Evolutionary conservation across 306 rosid genomes (phyloP).

Genomic region (Comarum palustre): DNA sequence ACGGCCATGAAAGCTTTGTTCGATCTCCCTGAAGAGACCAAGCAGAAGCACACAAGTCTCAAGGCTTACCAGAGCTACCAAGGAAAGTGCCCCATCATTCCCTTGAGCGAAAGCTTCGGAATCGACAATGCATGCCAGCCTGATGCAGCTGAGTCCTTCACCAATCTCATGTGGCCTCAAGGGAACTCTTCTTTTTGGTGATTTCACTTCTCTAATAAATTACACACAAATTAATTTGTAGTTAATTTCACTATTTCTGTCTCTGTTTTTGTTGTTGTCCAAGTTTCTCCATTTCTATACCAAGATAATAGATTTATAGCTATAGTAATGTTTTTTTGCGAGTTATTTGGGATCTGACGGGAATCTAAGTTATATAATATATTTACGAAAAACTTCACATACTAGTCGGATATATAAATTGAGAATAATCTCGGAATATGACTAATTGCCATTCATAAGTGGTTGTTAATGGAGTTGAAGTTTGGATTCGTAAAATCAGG

Average conservation of each 20-base stretch:
- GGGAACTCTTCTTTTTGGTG: constrained; percentile 48
- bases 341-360: background rate
- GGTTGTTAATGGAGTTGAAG: too few species aligned
- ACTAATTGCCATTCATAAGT: too few species aligned
- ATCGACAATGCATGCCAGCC: constrained; percentile 27
- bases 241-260: background rate
- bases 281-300: background rate
- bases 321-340: background rate
- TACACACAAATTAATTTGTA: background rate
- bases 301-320: too few species aligned
- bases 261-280: background rate
- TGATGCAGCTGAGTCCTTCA: constrained; percentile 24
- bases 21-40: constrained; percentile 49
- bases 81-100: constrained; percentile 19
- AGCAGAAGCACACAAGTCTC: constrained; percentile 26
- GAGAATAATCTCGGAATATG: background rate
- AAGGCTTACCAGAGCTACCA: constrained; percentile 40
- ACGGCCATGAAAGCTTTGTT: constrained; percentile 34
- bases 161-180: constrained; percentile 56
- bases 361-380: background rate
- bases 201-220: background rate
- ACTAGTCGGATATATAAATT: too few species aligned
- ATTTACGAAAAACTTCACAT: background rate
- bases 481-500: background rate
- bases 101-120: constrained; percentile 45